Base-by-base conservation (phyloP, 2,329 filamentous ascomycete genomes). In the Pseudogymnoascus sp. region DNA sequence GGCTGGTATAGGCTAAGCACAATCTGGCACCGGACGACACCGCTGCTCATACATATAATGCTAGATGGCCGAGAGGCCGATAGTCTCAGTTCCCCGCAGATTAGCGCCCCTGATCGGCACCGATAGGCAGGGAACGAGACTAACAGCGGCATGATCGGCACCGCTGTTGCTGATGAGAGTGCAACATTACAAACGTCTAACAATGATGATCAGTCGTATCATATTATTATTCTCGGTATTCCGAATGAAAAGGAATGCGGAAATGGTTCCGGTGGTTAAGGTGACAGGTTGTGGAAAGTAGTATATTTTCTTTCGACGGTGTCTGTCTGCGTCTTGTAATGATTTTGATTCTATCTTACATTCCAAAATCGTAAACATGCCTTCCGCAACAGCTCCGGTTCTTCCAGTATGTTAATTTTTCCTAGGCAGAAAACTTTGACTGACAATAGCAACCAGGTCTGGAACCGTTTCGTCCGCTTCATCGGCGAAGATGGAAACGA, bases 401-500 rank as follows among this genome's bases (percentile, higher is more conserved):
- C 42, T 46, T 26, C 21, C 42, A 46, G 42, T 46, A 26, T 11
- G 42, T 46, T 46, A 9, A 4, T 26, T n/a, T 46, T 46, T 46
- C 42, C 21, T 11, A 1, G 21, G n/a, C 2, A 26, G 13, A 46
- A 26, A 7, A 26, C 1, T 3, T 46, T 26, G 21, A 46, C 42
- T 46, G 21, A 46, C 42, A 46, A 46, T n/a, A 26, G 21, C 21
- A 72, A 19, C 33, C 23, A 75, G 62, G 26, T 61, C 15, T 64
- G 63, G 3, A 64, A 66, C 11, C 29, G 60, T 7, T 40, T 71
- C 21, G 68, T 70, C 23, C 66, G 69, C 10, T 72, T 72, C 31
- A 53, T 71, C 9, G 65, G 68, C 10, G 65, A 68, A 37, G 69
- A 70, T 61, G 70, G 66, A 9, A 61, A 67, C 33, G 67, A 68